Evolutionary conservation across 345 rosid species (phyloP).

Genomic region (Tarenaya hassleriana): DNA sequence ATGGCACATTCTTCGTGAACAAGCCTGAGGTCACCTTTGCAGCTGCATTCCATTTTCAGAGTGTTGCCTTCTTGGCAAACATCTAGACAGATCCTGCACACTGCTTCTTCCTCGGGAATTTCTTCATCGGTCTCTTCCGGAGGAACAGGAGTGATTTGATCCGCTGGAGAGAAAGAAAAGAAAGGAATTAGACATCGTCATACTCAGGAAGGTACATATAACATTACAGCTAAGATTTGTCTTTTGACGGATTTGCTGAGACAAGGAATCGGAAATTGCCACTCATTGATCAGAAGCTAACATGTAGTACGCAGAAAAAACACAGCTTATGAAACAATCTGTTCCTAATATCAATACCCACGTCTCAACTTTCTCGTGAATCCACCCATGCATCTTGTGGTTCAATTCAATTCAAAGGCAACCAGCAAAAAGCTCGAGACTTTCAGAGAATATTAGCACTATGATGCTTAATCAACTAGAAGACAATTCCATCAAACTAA

Average conservation of each 20-base stretch:
- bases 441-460: not conserved
- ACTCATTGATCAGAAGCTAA: not conserved
- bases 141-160: conserved; percentile 52
- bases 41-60: conserved; percentile 94
- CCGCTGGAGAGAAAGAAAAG: conserved; percentile 34
- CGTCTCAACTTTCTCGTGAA: not conserved
- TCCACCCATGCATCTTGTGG: not conserved
- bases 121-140: conserved; percentile 66
- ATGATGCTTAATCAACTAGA: not conserved
- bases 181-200: conserved; percentile 4
- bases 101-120: conserved; percentile 96
- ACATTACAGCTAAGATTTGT: too few relatives aligned
- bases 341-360: conserved; percentile 6
- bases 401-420: not conserved
- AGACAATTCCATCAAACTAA: not conserved
- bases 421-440: not conserved
- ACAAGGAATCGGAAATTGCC: conserved; percentile 7
- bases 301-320: not conserved
- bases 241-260: not conserved
- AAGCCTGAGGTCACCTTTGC: conserved; percentile 88
- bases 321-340: conserved; percentile 9
- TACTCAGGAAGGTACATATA: too few relatives aligned
- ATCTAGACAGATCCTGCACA: conserved; percentile 86
- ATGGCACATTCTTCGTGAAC: conserved; percentile 86
- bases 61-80: conserved; percentile 80